Base-by-base conservation (phyloP, 768 basidiomycete genomes). In the Galerina sulciceps region DNA sequence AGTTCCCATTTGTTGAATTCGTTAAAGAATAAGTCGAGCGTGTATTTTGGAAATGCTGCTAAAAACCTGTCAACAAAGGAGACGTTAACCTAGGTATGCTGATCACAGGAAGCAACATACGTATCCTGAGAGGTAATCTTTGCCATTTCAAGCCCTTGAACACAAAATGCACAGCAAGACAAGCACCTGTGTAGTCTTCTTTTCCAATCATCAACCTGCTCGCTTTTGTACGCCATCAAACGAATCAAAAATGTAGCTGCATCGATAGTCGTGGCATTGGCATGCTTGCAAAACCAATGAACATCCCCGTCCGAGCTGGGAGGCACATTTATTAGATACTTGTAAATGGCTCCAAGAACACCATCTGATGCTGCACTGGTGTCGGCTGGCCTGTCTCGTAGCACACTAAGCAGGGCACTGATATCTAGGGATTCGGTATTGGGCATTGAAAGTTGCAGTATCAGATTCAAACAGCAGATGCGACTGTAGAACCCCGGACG, bases 221-320 rank as follows among this genome's bases (percentile, higher is more conserved):
- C 71, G 49, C 84, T 82, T 52, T 81, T 75, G 65, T 93, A 97
- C 10, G 94, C 94, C 69, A 90, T 88, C 38, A 97, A 73, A 50
- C 94, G 85, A 37, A 96, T 76, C 48, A 93, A 81, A 74, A 95
- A 97, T 0, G 86, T 87, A 0, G 95, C 93, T 1, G 88, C 85
- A 57, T 85, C 88, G 9, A 81, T 71, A 0, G 83, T 86, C 35
- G 84, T 74, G 9, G 79, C 69, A 34, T 82, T 75, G 3, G 87
- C 88, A 37, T 81, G 79, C 26, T 75, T 70, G 71, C 95, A 97
- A 70, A 90, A 96, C 93, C 93, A 96, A 66, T 97, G 94, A 53
- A 82, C 60, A 34, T 75, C 71, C 48, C 80, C 79, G 43, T 70
- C 68, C 34, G 73, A 62, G 45, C 71, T 69, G 48, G 75, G 71